Conservation (phyloP, 805 yeast genomes). For the Priceomyces castillae region DNA sequence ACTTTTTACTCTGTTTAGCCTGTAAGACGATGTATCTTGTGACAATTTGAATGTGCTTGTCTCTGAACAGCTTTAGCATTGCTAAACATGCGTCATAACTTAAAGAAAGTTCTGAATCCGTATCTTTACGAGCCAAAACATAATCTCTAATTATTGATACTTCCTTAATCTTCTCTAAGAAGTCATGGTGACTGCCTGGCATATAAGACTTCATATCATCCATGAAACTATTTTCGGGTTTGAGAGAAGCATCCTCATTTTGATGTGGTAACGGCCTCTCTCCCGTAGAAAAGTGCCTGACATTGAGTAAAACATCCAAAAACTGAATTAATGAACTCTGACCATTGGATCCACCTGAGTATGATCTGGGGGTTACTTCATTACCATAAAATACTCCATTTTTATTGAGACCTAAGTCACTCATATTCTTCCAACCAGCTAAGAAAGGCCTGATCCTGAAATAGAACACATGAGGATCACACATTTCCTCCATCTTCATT, state of each 20-base stretch:
- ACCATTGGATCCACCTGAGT: constrained; percentile 92
- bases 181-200: constrained; percentile 85
- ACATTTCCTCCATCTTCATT: constrained; percentile 85
- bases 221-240: constrained; percentile 51
- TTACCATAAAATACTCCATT: constrained; percentile 77
- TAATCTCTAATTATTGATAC: constrained; percentile 62
- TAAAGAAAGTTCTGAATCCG: constrained; percentile 55
- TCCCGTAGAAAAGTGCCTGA: constrained; percentile 80
- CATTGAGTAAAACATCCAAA: constrained; percentile 70
- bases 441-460: constrained; percentile 82
- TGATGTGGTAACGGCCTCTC: constrained; percentile 34
- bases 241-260: background rate
- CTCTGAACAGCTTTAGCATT: constrained; percentile 83
- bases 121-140: constrained; percentile 44
- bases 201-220: constrained; percentile 82
- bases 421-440: constrained; percentile 95
- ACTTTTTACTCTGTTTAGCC: constrained; percentile 53
- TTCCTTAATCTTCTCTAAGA: constrained; percentile 57
- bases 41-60: constrained; percentile 90
- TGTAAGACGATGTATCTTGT: constrained; percentile 82
- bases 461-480: constrained; percentile 91
- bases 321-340: constrained; percentile 89
- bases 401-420: constrained; percentile 67
- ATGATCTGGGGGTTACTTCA: constrained; percentile 51
- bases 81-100: constrained; percentile 89